Evolutionary conservation across 2,329 filamentous ascomycete species (phyloP).

Genomic region (Proliferodiscus dingleyae): DNA sequence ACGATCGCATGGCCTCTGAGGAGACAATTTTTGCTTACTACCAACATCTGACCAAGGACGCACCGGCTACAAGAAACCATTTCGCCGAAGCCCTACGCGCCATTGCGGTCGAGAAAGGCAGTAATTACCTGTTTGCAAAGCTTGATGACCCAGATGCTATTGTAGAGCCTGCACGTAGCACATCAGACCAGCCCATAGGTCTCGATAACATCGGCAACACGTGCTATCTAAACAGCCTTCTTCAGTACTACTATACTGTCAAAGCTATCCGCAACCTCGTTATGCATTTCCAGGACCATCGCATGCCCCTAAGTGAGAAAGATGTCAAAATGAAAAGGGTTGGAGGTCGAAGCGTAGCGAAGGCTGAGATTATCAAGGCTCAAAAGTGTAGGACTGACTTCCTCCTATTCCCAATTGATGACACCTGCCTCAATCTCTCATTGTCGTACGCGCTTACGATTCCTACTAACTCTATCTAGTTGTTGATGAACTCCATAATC

Average conservation of each 20-base stretch:
- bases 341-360: conserved; percentile 63
- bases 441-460: no score
- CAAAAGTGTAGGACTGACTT: conserved; percentile 79
- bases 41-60: conserved; percentile 24
- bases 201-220: conserved; percentile 94
- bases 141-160: conserved; percentile 31
- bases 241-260: conserved; percentile 93
- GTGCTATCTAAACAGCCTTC: conserved; percentile 92
- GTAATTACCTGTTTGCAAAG: conserved; percentile 30
- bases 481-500: conserved; percentile 62
- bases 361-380: conserved; percentile 52
- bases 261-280: conserved; percentile 76
- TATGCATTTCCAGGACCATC: conserved; percentile 66
- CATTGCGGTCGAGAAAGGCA: conserved; percentile 30
- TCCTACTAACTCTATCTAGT: conserved; percentile 45
- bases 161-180: conserved; percentile 21
- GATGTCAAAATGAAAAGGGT: conserved; percentile 64
- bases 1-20: conserved; percentile 23
- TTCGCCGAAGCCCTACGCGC: conserved; percentile 28
- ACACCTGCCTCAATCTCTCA: no score
- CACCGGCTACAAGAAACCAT: conserved; percentile 29
- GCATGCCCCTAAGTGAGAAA: conserved; percentile 62
- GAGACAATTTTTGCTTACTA: conserved; percentile 31
- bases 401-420: no score
- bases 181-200: conserved; percentile 69